Evolutionary conservation across 2,329 filamentous ascomycete genomes (phyloP), one percentile per base, ranked within the genome.

Genomic region (Ceratocystis alfenasii): DNA sequence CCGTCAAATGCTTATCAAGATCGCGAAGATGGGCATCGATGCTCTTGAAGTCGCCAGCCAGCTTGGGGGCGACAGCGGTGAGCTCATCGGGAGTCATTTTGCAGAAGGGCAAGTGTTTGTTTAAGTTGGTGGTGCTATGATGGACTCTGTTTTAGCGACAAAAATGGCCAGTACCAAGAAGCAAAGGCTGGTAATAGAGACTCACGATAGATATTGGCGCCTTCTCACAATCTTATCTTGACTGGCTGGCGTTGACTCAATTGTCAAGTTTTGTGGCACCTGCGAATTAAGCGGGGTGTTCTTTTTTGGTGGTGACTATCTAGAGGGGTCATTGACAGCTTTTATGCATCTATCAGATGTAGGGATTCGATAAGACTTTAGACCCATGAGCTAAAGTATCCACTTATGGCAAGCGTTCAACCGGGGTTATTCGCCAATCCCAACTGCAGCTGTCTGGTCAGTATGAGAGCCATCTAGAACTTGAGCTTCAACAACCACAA

Each of bases 1-100:
- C 84, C 3, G 87, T 90, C 68, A 97, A 83, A 78, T 95, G 88
- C 74, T 89, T 89, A 75, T 96, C 90, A 69, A 96, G 85, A 70
- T 88, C 85, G 71, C 83, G 80, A 65, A 95, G 82, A 67, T 86
- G 81, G 30, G 84, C 82, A 73, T 94, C 89, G 70, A 92, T 85
- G 67, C 87, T 80, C 78, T 94, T 95, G 78, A 95, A 94, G 76
- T 96, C 90, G 48, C 79, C 80, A 68, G 77, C 75, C 68, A 85
- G 77, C 70, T 78, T 78, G 71, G 75, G 75, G 68, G 80, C 76
- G 62, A 85, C 75, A 66, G 78, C 74, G 68, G 79, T 75, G 70
- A 85, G 77, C 74, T 84, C 81, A 71, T 82, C 79, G 70, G 76
- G 73, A 76, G 84, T 83, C 83, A 85, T 84, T 65, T 71, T 79